Evolutionary conservation across 1,139 yeast species (phyloP).

Genomic region (Trichomonascaceae sp.): DNA sequence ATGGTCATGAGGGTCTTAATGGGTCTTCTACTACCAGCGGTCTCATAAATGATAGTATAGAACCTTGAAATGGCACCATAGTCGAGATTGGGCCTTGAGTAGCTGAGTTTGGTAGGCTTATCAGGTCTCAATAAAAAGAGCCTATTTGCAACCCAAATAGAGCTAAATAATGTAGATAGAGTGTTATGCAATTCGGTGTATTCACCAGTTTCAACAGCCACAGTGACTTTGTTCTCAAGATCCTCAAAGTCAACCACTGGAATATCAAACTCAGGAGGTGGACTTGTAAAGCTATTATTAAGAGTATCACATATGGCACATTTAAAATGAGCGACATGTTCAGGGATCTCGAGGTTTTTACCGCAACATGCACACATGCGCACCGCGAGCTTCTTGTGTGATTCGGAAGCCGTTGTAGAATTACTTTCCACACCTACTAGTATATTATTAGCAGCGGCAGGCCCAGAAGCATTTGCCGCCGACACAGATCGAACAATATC

Average conservation of each 20-base stretch:
- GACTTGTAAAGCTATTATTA: constrained; percentile 21
- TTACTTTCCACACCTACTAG: background rate
- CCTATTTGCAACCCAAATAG: constrained; percentile 22
- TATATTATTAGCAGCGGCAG: background rate
- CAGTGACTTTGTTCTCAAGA: background rate
- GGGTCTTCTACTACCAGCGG: constrained; percentile 9
- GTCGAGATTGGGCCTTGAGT: constrained; percentile 27
- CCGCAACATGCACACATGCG: constrained; percentile 54
- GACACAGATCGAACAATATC: constrained; percentile 23
- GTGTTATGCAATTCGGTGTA: constrained; percentile 15
- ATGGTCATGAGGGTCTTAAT: constrained; percentile 17
- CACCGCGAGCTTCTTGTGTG: constrained; percentile 1
- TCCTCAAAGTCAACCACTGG: constrained; percentile 2
- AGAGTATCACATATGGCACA: constrained; percentile 37
- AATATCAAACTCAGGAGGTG: background rate
- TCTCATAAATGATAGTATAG: constrained; percentile 19
- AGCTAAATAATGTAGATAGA: constrained; percentile 20
- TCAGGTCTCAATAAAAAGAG: constrained; percentile 22
- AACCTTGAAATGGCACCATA: constrained; percentile 20
- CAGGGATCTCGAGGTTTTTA: constrained; percentile 47
- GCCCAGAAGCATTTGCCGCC: constrained; percentile 18
- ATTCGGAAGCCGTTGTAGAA: background rate
- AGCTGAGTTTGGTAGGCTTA: constrained; percentile 17
- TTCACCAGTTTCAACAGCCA: background rate
- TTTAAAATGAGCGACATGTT: constrained; percentile 41